phyloP scores from a whole-genome alignment of 2,329 filamentous ascomycete species.

The Cladobotryum mycophilum region DNA sequence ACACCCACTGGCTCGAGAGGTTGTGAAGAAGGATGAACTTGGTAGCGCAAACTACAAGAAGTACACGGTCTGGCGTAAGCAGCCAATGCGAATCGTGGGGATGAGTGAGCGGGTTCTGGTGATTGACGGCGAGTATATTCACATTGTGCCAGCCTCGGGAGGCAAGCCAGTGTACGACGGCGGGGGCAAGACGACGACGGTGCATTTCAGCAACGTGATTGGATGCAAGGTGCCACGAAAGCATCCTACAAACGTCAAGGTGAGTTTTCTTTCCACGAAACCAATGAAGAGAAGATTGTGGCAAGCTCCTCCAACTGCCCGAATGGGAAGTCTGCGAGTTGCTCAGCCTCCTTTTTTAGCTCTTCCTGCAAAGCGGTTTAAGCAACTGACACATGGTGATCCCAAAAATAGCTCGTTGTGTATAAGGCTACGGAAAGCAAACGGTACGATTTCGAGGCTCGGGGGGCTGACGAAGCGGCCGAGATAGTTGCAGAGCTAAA shows the following conservation, averaged over 20 bases:
- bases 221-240: slow-evolving; percentile 76
- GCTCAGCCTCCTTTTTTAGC: slow-evolving; percentile 5
- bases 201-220: slow-evolving; percentile 76
- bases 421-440: slow-evolving; percentile 72
- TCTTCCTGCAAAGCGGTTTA: neutral
- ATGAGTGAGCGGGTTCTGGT: slow-evolving; percentile 70
- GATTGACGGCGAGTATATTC: slow-evolving; percentile 80
- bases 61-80: slow-evolving; percentile 75
- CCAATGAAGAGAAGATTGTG: neutral
- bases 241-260: slow-evolving; percentile 75
- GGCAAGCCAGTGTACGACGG: slow-evolving; percentile 60
- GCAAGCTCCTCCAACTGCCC: neutral
- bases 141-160: slow-evolving; percentile 68
- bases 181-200: slow-evolving; percentile 67
- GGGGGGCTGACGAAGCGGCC: slow-evolving; percentile 62
- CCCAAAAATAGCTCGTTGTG: slow-evolving; percentile 52
- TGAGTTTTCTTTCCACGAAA: slow-evolving; percentile 30
- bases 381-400: neutral
- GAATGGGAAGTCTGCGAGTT: neutral
- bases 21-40: slow-evolving; percentile 53
- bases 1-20: slow-evolving; percentile 62
- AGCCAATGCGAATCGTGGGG: slow-evolving; percentile 73
- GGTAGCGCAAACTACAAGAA: slow-evolving; percentile 60
- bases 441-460: slow-evolving; percentile 80
- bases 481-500: slow-evolving; percentile 75